phyloP scores from a whole-genome alignment of 306 rosid species.

The Albizia julibrissin region DNA sequence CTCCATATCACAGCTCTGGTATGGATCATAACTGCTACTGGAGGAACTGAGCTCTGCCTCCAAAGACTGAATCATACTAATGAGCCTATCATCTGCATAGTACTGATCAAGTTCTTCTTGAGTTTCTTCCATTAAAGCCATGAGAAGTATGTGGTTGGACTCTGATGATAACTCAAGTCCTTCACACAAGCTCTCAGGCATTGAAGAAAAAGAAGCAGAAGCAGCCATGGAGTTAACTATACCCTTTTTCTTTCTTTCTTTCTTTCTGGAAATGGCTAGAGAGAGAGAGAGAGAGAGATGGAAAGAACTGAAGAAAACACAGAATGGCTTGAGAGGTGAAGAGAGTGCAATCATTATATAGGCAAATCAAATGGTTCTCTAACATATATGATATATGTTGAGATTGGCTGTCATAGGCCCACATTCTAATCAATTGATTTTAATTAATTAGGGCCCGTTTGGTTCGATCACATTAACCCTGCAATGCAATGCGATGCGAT shows the following conservation, averaged over 20 bases:
- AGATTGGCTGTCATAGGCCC: constrained; percentile 5
- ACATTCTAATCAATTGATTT: not conserved
- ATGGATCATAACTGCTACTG: not conserved
- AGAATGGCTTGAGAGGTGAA: constrained; percentile 22
- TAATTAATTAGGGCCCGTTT: too few relatives aligned
- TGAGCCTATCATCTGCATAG: constrained; percentile 44
- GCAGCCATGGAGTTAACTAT: constrained; percentile 23
- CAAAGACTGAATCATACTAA: constrained; percentile 53
- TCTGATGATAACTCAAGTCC: constrained; percentile 35
- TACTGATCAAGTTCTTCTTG: constrained; percentile 33
- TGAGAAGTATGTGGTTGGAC: constrained; percentile 39
- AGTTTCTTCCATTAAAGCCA: constrained; percentile 49
- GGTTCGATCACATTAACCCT: too few relatives aligned
- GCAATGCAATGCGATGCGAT: too few relatives aligned
- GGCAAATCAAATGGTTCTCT: too few relatives aligned
- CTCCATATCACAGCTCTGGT: not conserved
- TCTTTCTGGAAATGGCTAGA: not conserved
- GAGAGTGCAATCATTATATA: constrained; percentile 26
- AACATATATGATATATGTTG: not conserved
- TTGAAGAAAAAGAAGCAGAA: not conserved
- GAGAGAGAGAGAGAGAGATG: constrained; percentile 21
- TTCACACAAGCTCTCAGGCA: constrained; percentile 27
- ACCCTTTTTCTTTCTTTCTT: not conserved
- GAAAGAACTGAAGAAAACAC: not conserved
- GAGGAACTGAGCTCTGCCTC: constrained; percentile 48